Percentiles rank a stretch among this genome's conserved stretches.
These are phyloP conservation scores for Chytriomyces hyalinus DNA, from an alignment of 192 early-diverging fungal species.

Conservation along the genomic window DNA sequence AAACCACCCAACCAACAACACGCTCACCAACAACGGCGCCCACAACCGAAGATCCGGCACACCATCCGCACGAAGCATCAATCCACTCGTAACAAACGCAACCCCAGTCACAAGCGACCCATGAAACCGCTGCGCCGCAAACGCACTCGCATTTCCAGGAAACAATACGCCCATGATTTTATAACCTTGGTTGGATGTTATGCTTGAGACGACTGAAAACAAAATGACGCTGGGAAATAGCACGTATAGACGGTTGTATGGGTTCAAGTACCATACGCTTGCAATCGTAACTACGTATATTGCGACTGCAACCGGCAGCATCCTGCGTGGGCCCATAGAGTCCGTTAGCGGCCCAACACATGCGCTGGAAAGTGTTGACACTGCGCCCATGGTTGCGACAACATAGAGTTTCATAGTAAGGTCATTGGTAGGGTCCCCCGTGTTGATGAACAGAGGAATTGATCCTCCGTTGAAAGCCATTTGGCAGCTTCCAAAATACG, in stretches of 20 bases:
- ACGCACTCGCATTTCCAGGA: constrained; percentile 26
- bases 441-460: constrained; percentile 32
- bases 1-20: constrained; percentile 2
- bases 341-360: constrained; percentile 22
- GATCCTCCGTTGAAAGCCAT: constrained; percentile 36
- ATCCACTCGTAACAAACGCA: constrained; percentile 26
- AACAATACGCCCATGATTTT: constrained; percentile 37
- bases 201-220: constrained; percentile 24
- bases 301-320: constrained; percentile 18
- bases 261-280: background rate
- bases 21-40: constrained; percentile 17
- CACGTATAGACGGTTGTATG: constrained; percentile 12
- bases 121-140: constrained; percentile 39
- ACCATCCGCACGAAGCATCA: background rate
- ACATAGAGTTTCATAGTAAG: constrained; percentile 23
- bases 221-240: constrained; percentile 16
- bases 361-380: constrained; percentile 15
- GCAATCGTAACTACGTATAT: constrained; percentile 15
- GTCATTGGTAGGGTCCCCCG: constrained; percentile 6
- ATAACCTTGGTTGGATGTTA: constrained; percentile 26
- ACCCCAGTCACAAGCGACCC: constrained; percentile 28
- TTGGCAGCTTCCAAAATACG: constrained; percentile 24
- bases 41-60: constrained; percentile 23
- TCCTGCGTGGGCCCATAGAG: constrained; percentile 14
- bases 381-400: constrained; percentile 9